These are phyloP conservation scores for Astrocystis sublimbata DNA, from an alignment of 495 filamentous ascomycete species.

Conservation along the genomic window DNA sequence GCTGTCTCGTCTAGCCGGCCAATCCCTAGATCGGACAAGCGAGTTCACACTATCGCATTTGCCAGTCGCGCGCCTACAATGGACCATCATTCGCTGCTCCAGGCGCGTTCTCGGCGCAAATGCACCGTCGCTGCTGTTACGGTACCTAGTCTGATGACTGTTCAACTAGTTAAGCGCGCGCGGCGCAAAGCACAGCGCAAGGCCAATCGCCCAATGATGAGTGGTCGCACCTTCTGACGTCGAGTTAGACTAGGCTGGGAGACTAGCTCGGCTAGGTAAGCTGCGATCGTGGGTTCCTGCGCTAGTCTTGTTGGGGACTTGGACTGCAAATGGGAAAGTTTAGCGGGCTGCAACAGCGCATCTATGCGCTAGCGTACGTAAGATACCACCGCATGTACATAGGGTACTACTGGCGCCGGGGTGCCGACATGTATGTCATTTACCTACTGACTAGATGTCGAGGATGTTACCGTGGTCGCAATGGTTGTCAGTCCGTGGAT, in stretches of 20 bases:
- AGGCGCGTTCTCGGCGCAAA: not conserved
- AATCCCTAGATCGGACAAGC: not conserved
- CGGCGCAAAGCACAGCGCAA: not conserved
- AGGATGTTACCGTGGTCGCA: too few species aligned
- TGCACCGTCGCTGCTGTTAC: not conserved
- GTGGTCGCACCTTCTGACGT: constrained; percentile 4
- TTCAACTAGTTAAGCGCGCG: too few species aligned
- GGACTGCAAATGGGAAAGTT: not conserved
- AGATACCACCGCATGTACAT: too few species aligned
- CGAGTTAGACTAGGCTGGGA: constrained; percentile 17
- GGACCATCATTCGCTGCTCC: not conserved
- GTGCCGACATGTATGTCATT: too few species aligned
- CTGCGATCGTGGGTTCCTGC: constrained; percentile 15
- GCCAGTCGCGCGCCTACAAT: not conserved
- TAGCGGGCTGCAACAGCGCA: too few species aligned
- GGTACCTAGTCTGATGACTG: too few species aligned
- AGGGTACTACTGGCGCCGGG: too few species aligned
- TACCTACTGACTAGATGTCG: not conserved
- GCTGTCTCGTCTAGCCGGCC: not conserved
- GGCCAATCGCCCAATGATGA: constrained; percentile 6
- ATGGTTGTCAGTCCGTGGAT: not conserved
- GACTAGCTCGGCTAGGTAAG: too few species aligned
- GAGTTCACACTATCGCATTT: not conserved
- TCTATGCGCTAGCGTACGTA: too few species aligned
- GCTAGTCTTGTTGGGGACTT: not conserved